These are phyloP conservation scores for Canna indica DNA, from an alignment of 176 grass and related monocot species.

Conservation along the genomic window DNA sequence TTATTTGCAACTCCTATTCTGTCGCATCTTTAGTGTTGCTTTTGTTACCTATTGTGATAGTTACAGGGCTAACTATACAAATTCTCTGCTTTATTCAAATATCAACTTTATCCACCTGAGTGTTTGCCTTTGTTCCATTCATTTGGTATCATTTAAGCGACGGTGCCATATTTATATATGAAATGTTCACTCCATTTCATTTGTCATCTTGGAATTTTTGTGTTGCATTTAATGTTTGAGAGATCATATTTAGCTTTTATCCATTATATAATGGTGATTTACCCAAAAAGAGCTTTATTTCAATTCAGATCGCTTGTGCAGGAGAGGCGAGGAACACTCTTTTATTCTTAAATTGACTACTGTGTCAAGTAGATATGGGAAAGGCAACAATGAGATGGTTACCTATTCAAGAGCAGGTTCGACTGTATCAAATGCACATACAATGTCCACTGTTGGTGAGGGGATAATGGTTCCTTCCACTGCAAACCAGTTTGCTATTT, in stretches of 20 bases:
- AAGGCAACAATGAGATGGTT: constrained; percentile 29
- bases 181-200: no score
- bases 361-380: constrained; percentile 36
- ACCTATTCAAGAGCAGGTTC: constrained; percentile 30
- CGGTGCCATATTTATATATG: no score
- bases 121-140: no score
- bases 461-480: constrained; percentile 21
- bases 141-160: no score
- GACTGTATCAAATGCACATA: constrained; percentile 28
- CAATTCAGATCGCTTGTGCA: constrained; percentile 30
- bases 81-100: neutral
- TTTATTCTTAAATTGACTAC: constrained; percentile 90
- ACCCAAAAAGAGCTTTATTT: no score
- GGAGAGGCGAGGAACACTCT: constrained; percentile 89
- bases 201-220: neutral
- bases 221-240: neutral
- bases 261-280: neutral
- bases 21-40: neutral
- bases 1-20: constrained; percentile 3
- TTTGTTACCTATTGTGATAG: neutral
- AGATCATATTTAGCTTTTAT: neutral
- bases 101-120: no score
- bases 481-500: constrained; percentile 68
- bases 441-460: constrained; percentile 33
- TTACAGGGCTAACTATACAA: neutral